Evolutionary conservation across 257 asterid species (phyloP).

Genomic region (Nemophila menziesii): DNA sequence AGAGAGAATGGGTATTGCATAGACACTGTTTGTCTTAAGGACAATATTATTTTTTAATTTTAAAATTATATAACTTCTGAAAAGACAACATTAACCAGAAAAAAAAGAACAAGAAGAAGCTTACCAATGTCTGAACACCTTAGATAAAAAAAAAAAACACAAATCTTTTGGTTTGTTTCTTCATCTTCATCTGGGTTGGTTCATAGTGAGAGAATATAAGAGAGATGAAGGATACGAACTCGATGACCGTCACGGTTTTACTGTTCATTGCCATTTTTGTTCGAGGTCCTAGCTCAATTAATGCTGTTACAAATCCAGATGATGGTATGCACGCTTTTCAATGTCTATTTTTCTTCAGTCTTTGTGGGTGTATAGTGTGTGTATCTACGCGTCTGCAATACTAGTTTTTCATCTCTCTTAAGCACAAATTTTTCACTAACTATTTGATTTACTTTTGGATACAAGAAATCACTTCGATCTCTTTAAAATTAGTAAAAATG

Average conservation of each 20-base stretch:
- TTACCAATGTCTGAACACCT: conserved; percentile 6
- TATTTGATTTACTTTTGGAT: too few species aligned
- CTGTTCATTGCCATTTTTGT: conserved; percentile 22
- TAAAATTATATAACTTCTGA: neutral
- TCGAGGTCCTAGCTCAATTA: conserved; percentile 3
- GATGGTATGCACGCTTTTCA: conserved; percentile 20
- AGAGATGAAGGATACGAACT: conserved; percentile 25
- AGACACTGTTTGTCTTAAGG: conserved; percentile 21
- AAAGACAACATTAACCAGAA: conserved; percentile 1
- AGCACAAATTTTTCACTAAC: too few species aligned
- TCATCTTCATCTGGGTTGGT: conserved; percentile 13
- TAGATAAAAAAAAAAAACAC: conserved; percentile 16
- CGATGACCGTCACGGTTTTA: conserved; percentile 15
- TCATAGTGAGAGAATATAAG: conserved; percentile 17
- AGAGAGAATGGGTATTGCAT: conserved; percentile 28
- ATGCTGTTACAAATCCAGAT: conserved; percentile 34
- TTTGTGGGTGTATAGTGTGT: neutral
- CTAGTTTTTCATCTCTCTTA: too few species aligned
- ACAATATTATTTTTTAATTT: conserved; percentile 15
- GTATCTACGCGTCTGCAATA: neutral
- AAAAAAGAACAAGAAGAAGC: neutral
- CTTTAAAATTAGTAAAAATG: neutral
- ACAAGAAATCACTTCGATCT: neutral
- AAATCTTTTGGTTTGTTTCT: conserved; percentile 4
- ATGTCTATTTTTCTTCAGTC: neutral